Percentiles rank a stretch among this genome's conserved stretches.
Conservation (phyloP, 768 basidiomycete species). For the Austroboletus eburneus region DNA sequence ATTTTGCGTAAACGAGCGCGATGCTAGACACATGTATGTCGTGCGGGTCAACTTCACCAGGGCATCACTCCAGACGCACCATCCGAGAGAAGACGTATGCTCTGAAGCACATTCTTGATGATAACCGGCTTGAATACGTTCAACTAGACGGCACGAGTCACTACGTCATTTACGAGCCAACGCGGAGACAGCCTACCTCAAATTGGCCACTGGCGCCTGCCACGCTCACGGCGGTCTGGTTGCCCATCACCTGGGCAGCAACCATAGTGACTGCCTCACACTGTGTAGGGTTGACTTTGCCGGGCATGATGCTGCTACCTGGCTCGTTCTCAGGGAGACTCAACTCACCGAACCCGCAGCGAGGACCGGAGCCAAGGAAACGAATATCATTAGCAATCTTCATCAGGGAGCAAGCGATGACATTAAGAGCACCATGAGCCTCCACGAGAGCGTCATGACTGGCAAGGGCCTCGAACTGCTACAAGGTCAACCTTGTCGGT, state of each 20-base stretch:
- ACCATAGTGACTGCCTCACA: slow-evolving; percentile 99
- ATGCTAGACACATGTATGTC: slow-evolving; percentile 44
- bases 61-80: slow-evolving; percentile 43
- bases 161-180: slow-evolving; percentile 5
- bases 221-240: slow-evolving; percentile 88
- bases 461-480: slow-evolving; percentile 93
- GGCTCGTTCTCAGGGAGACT: slow-evolving; percentile 97
- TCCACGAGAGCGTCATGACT: slow-evolving; percentile 98
- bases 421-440: slow-evolving; percentile 94
- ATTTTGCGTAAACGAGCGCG: slow-evolving; percentile 94
- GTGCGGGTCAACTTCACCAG: slow-evolving; percentile 3
- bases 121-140: slow-evolving; percentile 99
- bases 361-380: slow-evolving; percentile 94
- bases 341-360: slow-evolving; percentile 95
- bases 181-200: slow-evolving; percentile 57
- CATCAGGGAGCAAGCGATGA: slow-evolving; percentile 95
- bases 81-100: slow-evolving; percentile 89
- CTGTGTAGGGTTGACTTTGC: slow-evolving; percentile 99
- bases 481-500: slow-evolving; percentile 5
- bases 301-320: slow-evolving; percentile 99
- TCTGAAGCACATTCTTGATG: slow-evolving; percentile 96
- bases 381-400: slow-evolving; percentile 99
- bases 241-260: slow-evolving; percentile 97
- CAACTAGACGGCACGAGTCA: slow-evolving; percentile 46
- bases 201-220: slow-evolving; percentile 96